Evolutionary conservation across 2,329 filamentous ascomycete genomes (phyloP).

Genomic region (Fusarium beomiforme): DNA sequence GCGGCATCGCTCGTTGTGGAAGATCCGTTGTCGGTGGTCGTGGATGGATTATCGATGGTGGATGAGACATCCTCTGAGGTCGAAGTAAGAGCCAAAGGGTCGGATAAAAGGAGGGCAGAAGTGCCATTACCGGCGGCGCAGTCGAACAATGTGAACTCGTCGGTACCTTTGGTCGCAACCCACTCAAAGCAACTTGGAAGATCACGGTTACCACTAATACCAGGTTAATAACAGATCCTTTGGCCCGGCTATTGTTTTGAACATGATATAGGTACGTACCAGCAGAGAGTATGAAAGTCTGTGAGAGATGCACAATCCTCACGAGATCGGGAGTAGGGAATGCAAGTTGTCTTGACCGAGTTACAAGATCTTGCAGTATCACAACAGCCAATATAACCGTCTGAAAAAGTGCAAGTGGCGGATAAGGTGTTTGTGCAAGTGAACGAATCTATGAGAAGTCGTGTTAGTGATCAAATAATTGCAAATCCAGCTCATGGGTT

Average conservation of each 20-base stretch:
- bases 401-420: conserved; percentile 42
- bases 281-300: conserved; percentile 50
- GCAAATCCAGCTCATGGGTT: background rate
- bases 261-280: conserved; percentile 37
- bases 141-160: conserved; percentile 41
- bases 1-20: conserved; percentile 16
- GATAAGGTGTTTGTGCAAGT: conserved; percentile 41
- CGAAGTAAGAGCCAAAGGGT: conserved; percentile 39
- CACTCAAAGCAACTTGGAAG: conserved; percentile 45
- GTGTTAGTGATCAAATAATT: background rate
- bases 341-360: conserved; percentile 47
- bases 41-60: conserved; percentile 16
- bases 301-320: conserved; percentile 39
- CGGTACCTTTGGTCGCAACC: conserved; percentile 37
- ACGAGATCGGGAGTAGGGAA: conserved; percentile 44
- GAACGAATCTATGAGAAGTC: conserved; percentile 38
- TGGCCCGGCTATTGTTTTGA: background rate
- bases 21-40: conserved; percentile 1
- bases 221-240: conserved; percentile 6
- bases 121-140: conserved; percentile 41
- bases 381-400: conserved; percentile 48
- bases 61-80: conserved; percentile 2
- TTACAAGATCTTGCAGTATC: conserved; percentile 42
- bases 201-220: conserved; percentile 19
- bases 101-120: conserved; percentile 45